Base-by-base conservation (phyloP, 345 rosid genomes). In the Citrus sp. region DNA sequence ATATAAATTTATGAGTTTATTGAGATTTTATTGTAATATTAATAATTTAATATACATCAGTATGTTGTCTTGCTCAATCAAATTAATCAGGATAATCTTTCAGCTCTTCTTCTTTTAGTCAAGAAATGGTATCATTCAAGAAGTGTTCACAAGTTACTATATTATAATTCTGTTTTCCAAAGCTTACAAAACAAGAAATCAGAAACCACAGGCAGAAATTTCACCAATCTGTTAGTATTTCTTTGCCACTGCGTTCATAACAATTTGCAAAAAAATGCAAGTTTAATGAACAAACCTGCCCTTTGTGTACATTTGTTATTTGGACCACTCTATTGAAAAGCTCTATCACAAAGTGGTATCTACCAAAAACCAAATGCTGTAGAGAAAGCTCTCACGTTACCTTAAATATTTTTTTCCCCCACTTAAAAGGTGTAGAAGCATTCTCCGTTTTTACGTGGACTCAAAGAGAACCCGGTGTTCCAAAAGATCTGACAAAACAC, bases 401-500 rank as follows among this genome's bases (percentile, higher is more conserved):
- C 38, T 49, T 51, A 27, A 5, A 35, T 35, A 5, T 19, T 18
- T 22, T 42, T 56, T 38, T 4, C 6, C 14, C 38, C 24, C 30
- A 32, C 2, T 19, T 19, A 70, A 30, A 51, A 16, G 74, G 60
- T 9, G 16, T 19, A 18, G 40, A 32, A 28, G 74, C 74, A 49
- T 54, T 22, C 74, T 87, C 88, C 82, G 34, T 61, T 30, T 42
- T 69, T 79, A 89, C 69, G 82, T 86, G 28, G 88, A 84, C 79
- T 91, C 94, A 13, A 87, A 85, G 1, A 91, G 81, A 61, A 89
- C 87, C 49, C 92, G 82, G 62, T 83, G 89, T 71, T 97, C 97
- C 67, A 97, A 75, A 79, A 97, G 91, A 78, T 91, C 92, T 25
- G 92, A 83, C 49, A 97, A 75, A 37, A 91, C 92, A 8, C 82